Evolutionary conservation across 2,329 filamentous ascomycete genomes (phyloP), one percentile per base, ranked within the genome.

Genomic region (Ophiostoma australiae): DNA sequence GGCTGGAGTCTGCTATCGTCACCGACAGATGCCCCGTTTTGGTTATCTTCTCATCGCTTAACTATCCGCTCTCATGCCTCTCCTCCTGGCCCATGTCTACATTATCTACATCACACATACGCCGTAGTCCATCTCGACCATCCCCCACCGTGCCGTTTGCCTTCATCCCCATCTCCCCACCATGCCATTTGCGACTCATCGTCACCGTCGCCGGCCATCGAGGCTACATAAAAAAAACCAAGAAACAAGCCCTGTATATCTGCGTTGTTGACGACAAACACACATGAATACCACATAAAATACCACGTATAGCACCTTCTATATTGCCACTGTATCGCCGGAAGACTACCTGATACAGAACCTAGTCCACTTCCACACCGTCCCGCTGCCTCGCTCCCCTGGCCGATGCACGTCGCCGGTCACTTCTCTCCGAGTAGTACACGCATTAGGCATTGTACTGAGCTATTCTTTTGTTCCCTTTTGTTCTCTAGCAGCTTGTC

Each of bases 271-370:
- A 27, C n/a, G 20, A 58, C n/a, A 58, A 58, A 58, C 44, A 27
- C 48, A 27, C 23, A 27, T 58, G 23, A 7, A 58, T 58, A 58
- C 52, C 52, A 58, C 23, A n/a, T 58, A 58, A 11, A 58, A 58
- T 58, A 58, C 52, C 52, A 58, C n/a, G 52, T 58, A 58, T 58
- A 58, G 52, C 52, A 58, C 52, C 52, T 31, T 23, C 52, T 27
- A 4, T 58, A 58, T 58, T 58, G 52, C 52, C n/a, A 58, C 52
- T 27, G 15, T 58, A 58, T 27, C 27, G 8, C 10, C 10, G 52
- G 52, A 52, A 52, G 17, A 23, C 48, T 52, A 23, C 48, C 48
- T 52, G 44, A 52, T 23, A 52, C 48, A 52, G 48, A 41, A 23
- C 48, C 17, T 23, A 52, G 48, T 52, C 48, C 48, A 52, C 48